phyloP scores from a whole-genome alignment of 2,329 filamentous ascomycete genomes.

The Dothistroma pini region DNA sequence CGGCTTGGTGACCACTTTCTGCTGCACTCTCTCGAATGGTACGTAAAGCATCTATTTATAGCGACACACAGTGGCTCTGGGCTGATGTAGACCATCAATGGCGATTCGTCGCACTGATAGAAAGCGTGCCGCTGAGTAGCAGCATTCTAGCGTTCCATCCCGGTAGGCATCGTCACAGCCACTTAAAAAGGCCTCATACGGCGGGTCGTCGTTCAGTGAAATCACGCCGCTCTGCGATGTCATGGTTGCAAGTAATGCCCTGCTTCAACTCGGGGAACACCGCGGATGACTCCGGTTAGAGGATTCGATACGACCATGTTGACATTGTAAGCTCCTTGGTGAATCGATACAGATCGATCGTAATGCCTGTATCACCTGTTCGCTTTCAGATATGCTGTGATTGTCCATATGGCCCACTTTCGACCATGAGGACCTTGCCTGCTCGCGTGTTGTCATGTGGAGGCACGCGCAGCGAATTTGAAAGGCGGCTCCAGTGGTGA shows the following conservation, averaged over 20 bases:
- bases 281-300: no score
- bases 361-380: no score
- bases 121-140: not conserved
- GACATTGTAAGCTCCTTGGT: no score
- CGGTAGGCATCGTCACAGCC: not conserved
- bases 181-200: slow-evolving; percentile 2
- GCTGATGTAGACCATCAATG: not conserved
- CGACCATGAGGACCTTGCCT: no score
- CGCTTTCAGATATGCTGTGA: no score
- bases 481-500: not conserved
- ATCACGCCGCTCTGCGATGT: no score
- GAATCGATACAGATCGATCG: no score
- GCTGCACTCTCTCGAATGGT: not conserved
- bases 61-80: not conserved
- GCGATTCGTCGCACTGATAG: not conserved
- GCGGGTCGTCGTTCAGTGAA: not conserved
- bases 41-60: slow-evolving; percentile 4
- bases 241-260: no score
- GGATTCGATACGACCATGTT: no score
- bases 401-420: no score
- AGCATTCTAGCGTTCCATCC: not conserved
- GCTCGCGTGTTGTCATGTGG: no score
- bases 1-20: slow-evolving; percentile 1
- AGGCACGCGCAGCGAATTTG: not conserved
- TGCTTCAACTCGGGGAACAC: no score